Percentiles rank a stretch among this genome's conserved stretches.
Conservation (phyloP, 768 basidiomycete genomes). For the Multifurca ochricompacta region DNA sequence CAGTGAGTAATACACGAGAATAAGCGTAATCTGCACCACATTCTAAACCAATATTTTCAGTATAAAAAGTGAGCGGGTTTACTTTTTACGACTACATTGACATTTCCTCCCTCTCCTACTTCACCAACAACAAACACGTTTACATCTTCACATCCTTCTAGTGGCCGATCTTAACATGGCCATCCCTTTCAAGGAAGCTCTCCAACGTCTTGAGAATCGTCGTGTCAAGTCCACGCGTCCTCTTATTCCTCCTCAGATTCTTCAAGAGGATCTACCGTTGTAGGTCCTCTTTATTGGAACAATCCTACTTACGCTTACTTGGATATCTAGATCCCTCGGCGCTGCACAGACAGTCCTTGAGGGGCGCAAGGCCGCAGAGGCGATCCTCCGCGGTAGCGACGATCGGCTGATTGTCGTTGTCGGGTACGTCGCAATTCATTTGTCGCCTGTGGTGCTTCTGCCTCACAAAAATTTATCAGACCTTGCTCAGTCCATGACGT, state of each 20-base stretch:
- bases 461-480: conserved; percentile 30
- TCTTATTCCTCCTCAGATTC: conserved; percentile 89
- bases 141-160: conserved; percentile 22
- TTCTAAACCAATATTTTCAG: background rate
- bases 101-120: background rate
- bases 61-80: conserved; percentile 16
- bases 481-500: conserved; percentile 95
- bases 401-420: conserved; percentile 91
- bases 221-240: conserved; percentile 83
- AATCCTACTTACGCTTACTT: conserved; percentile 13
- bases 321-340: conserved; percentile 49
- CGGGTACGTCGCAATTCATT: conserved; percentile 43
- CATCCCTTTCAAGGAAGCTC: conserved; percentile 72
- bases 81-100: conserved; percentile 1
- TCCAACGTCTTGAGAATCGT: conserved; percentile 75
- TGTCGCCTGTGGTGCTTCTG: background rate
- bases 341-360: conserved; percentile 86
- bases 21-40: background rate
- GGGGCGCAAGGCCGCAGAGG: conserved; percentile 72
- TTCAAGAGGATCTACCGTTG: conserved; percentile 90
- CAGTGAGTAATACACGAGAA: background rate
- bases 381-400: conserved; percentile 76
- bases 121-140: background rate
- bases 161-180: conserved; percentile 52
- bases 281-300: conserved; percentile 30